Evolutionary conservation across 2,329 filamentous ascomycete species (phyloP).

Genomic region (Fusarium sp.): DNA sequence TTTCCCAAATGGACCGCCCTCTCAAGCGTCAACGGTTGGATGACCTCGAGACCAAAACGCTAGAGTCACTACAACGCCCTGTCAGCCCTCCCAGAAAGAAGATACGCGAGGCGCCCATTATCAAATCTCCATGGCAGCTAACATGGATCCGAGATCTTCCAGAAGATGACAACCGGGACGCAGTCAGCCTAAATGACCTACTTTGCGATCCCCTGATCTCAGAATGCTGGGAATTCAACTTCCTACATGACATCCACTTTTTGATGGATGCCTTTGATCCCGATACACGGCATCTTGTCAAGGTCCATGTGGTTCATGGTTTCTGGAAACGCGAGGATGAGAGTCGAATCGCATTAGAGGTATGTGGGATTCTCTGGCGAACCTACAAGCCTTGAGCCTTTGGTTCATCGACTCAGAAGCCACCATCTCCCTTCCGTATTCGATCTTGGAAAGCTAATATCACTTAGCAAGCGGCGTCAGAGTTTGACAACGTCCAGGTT

Average conservation of each 20-base stretch:
- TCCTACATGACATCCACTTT: conserved; percentile 73
- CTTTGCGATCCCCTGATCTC: conserved; percentile 82
- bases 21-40: conserved; percentile 52
- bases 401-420: not conserved
- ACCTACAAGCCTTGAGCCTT: not conserved
- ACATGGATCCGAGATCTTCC: conserved; percentile 78
- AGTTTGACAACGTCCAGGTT: conserved; percentile 78
- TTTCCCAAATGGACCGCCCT: conserved; percentile 49
- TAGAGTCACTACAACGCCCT: conserved; percentile 54
- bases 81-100: conserved; percentile 65
- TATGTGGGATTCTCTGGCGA: conserved; percentile 53
- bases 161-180: conserved; percentile 72
- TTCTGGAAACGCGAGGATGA: conserved; percentile 78
- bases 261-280: conserved; percentile 69
- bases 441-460: conserved; percentile 23
- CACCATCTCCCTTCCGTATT: not conserved
- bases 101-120: conserved; percentile 35
- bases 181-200: conserved; percentile 77
- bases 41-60: conserved; percentile 27
- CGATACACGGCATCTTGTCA: conserved; percentile 64
- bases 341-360: conserved; percentile 71
- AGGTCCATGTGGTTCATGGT: conserved; percentile 72
- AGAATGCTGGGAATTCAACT: conserved; percentile 82
- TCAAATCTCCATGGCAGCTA: conserved; percentile 79
- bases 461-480: conserved; percentile 71